phyloP scores from a whole-genome alignment of 1,284 basidiomycete genomes.

The Cystobasidium slooffiae region DNA sequence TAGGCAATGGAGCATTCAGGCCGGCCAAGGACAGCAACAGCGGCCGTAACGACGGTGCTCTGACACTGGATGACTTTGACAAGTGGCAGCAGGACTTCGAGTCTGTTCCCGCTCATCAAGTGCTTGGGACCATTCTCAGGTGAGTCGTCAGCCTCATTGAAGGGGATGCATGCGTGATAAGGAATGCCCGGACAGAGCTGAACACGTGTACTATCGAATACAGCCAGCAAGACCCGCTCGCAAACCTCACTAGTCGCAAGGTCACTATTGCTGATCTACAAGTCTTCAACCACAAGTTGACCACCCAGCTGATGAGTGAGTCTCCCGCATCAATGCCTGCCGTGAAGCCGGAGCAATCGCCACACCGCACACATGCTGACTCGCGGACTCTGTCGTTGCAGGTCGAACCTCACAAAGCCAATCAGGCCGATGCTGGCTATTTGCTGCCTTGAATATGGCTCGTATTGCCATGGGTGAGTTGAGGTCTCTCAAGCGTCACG shows the following conservation, averaged over 20 bases:
- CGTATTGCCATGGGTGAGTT: conserved; percentile 71
- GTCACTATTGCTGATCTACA: conserved; percentile 25
- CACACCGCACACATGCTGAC: conserved; percentile 7
- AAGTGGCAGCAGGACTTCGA: conserved; percentile 23
- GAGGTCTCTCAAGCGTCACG: background rate
- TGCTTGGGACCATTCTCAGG: conserved; percentile 35
- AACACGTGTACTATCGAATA: background rate
- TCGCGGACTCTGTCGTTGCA: background rate
- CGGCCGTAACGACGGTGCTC: background rate
- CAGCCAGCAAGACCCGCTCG: conserved; percentile 36
- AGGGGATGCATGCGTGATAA: background rate
- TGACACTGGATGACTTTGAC: conserved; percentile 27
- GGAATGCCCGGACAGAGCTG: too few relatives aligned
- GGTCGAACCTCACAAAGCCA: conserved; percentile 80
- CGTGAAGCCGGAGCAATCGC: background rate
- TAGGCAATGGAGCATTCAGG: background rate
- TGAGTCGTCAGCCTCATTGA: background rate
- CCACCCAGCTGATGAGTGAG: conserved; percentile 25
- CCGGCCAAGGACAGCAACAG: background rate
- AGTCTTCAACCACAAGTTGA: conserved; percentile 31
- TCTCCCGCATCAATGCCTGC: background rate
- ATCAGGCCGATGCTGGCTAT: conserved; percentile 89
- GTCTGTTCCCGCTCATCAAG: conserved; percentile 28
- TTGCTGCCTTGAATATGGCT: conserved; percentile 70
- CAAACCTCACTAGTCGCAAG: conserved; percentile 20